Percentiles rank a stretch among this genome's conserved stretches.
Conservation (phyloP, 2,329 filamentous ascomycete species). For the Ophioceras dolichostomum region DNA sequence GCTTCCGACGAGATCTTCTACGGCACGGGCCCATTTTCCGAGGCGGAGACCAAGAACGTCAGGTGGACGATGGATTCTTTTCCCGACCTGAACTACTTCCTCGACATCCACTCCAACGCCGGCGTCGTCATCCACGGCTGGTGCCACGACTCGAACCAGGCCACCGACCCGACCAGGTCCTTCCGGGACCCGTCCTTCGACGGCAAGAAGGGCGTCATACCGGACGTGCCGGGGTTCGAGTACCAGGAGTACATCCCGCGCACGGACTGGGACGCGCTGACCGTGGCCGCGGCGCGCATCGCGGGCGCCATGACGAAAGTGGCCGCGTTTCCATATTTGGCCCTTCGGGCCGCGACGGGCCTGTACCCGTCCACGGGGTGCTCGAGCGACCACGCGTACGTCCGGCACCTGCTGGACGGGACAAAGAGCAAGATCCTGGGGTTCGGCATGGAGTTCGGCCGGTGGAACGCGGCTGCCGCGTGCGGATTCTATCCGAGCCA, state of each 20-base stretch:
- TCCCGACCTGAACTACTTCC: slow-evolving; percentile 39
- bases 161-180: slow-evolving; percentile 29
- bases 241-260: slow-evolving; percentile 33
- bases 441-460: slow-evolving; percentile 35
- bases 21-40: slow-evolving; percentile 37
- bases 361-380: slow-evolving; percentile 33
- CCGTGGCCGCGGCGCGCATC: not conserved
- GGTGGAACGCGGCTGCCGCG: slow-evolving; percentile 13
- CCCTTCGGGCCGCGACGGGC: slow-evolving; percentile 21
- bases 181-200: slow-evolving; percentile 40
- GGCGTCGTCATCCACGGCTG: slow-evolving; percentile 42
- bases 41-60: slow-evolving; percentile 43
- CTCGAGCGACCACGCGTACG: slow-evolving; percentile 33
- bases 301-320: slow-evolving; percentile 7
- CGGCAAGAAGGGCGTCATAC: slow-evolving; percentile 18
- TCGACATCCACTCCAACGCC: slow-evolving; percentile 43
- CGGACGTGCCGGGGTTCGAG: not conserved
- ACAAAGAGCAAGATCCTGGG: slow-evolving; percentile 25
- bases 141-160: slow-evolving; percentile 42
- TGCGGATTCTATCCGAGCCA: slow-evolving; percentile 33
- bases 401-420: slow-evolving; percentile 24
- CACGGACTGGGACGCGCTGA: slow-evolving; percentile 25
- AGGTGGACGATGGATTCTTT: slow-evolving; percentile 38
- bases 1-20: slow-evolving; percentile 35
- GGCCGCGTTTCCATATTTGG: slow-evolving; percentile 10